Percentiles rank a stretch among this genome's conserved stretches.
Evolutionary conservation across 1,284 basidiomycete genomes (phyloP).

Genomic region (Cutaneotrichosporon cutaneum): DNA sequence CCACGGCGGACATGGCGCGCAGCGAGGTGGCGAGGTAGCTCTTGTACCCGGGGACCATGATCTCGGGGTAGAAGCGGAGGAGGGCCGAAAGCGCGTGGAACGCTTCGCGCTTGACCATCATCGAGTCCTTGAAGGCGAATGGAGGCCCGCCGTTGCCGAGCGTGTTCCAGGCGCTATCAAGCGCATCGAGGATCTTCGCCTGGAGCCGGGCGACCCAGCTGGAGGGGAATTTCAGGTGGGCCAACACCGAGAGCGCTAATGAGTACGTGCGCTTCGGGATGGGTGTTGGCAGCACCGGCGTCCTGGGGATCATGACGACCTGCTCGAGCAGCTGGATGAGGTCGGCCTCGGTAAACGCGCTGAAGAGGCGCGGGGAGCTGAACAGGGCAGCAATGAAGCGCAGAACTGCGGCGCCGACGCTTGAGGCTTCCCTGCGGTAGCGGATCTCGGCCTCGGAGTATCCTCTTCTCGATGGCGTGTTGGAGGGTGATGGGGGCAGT

Average conservation of each 20-base stretch:
- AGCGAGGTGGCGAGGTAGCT: slow-evolving; percentile 41
- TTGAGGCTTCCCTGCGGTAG: slow-evolving; percentile 48
- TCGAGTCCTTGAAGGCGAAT: slow-evolving; percentile 16
- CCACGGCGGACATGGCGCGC: slow-evolving; percentile 25
- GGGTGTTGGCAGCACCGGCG: slow-evolving; percentile 45
- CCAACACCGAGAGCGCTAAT: slow-evolving; percentile 44
- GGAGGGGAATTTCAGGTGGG: slow-evolving; percentile 39
- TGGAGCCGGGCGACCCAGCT: slow-evolving; percentile 35
- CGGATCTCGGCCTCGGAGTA: slow-evolving; percentile 50
- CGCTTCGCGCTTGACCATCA: slow-evolving; percentile 38
- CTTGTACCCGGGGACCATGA: slow-evolving; percentile 41
- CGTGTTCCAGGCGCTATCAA: slow-evolving; percentile 38
- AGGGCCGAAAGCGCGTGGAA: slow-evolving; percentile 43
- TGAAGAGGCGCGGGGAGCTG: slow-evolving; percentile 33
- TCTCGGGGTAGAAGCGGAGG: slow-evolving; percentile 38
- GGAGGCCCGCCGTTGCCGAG: slow-evolving; percentile 19
- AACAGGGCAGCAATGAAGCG: slow-evolving; percentile 40
- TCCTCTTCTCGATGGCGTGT: slow-evolving; percentile 31
- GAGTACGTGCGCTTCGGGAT: slow-evolving; percentile 52
- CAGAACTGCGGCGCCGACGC: slow-evolving; percentile 42
- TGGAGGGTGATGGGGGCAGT: slow-evolving; percentile 11
- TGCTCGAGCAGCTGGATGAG: slow-evolving; percentile 42
- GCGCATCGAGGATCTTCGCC: slow-evolving; percentile 41
- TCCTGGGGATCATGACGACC: slow-evolving; percentile 46
- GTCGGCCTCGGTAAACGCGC: slow-evolving; percentile 46